Percentiles rank a stretch among this genome's conserved stretches.
Conservation (phyloP, 805 yeast species). For the Candida ficus region DNA sequence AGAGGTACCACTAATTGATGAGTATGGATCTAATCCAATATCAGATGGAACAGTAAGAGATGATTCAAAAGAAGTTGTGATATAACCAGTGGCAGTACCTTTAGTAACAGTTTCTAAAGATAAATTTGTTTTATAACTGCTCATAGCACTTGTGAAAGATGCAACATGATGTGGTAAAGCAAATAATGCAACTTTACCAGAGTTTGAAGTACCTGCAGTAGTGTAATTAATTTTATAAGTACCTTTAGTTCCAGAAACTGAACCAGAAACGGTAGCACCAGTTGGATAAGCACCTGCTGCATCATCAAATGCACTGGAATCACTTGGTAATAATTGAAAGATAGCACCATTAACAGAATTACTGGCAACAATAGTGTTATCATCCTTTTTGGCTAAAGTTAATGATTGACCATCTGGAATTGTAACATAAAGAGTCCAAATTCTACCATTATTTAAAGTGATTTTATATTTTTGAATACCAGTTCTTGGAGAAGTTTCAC, state of each 20-base stretch:
- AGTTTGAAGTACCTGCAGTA: conserved; percentile 40
- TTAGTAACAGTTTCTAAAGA: conserved; percentile 43
- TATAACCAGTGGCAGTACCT: conserved; percentile 42
- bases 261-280: conserved; percentile 39
- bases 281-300: conserved; percentile 62
- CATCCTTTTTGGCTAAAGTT: conserved; percentile 24
- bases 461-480: conserved; percentile 50
- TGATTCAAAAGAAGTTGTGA: conserved; percentile 36
- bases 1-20: conserved; percentile 27
- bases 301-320: conserved; percentile 40
- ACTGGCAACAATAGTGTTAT: conserved; percentile 39
- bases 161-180: conserved; percentile 65
- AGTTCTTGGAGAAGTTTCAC: conserved; percentile 32
- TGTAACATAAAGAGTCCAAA: conserved; percentile 66
- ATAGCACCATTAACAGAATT: conserved; percentile 42
- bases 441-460: conserved; percentile 47
- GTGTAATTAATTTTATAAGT: conserved; percentile 39
- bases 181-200: conserved; percentile 43
- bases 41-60: conserved; percentile 38
- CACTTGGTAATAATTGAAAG: conserved; percentile 59
- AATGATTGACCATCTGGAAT: conserved; percentile 36
- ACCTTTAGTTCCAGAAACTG: conserved; percentile 33
- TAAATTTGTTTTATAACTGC: conserved; percentile 28
- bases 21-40: conserved; percentile 42
- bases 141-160: conserved; percentile 32